A percentile compares a stretch with the other conserved stretches of the same genome.
phyloP scores from a whole-genome alignment of 148 eudicot species.

The Salicornia ramosissima region DNA sequence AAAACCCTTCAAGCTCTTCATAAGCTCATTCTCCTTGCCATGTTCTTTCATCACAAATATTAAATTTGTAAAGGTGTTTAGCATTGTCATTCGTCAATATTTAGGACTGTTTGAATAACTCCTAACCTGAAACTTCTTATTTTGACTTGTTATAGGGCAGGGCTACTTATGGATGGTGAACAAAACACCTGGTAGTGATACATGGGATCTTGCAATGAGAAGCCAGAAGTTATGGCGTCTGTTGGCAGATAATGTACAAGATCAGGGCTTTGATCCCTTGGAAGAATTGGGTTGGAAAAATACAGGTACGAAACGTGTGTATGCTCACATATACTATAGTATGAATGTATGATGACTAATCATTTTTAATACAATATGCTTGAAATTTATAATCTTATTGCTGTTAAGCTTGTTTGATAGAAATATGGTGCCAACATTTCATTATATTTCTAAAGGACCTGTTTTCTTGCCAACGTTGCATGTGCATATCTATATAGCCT shows the following conservation, averaged over 20 bases:
- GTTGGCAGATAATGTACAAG: slow-evolving; percentile 44
- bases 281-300: slow-evolving; percentile 75
- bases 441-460: not conserved
- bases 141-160: slow-evolving; percentile 57
- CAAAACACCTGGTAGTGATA: slow-evolving; percentile 59
- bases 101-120: not conserved
- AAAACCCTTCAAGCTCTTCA: not conserved
- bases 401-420: not conserved
- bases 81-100: not conserved
- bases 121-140: not conserved
- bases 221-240: slow-evolving; percentile 77
- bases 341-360: too few relatives aligned
- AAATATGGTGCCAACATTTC: not conserved
- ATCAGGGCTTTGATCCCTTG: slow-evolving; percentile 66
- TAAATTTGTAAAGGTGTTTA: not conserved
- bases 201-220: slow-evolving; percentile 78
- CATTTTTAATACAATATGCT: not conserved
- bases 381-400: not conserved
- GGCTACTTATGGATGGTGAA: slow-evolving; percentile 94
- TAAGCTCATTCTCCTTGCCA: not conserved
- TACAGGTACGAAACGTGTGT: slow-evolving; percentile 51
- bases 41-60: not conserved
- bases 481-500: not conserved
- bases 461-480: not conserved
- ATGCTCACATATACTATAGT: not conserved